These are phyloP conservation scores for Fraxinus floribunda DNA, from an alignment of 305 asterid genomes.

Conservation along the genomic window DNA sequence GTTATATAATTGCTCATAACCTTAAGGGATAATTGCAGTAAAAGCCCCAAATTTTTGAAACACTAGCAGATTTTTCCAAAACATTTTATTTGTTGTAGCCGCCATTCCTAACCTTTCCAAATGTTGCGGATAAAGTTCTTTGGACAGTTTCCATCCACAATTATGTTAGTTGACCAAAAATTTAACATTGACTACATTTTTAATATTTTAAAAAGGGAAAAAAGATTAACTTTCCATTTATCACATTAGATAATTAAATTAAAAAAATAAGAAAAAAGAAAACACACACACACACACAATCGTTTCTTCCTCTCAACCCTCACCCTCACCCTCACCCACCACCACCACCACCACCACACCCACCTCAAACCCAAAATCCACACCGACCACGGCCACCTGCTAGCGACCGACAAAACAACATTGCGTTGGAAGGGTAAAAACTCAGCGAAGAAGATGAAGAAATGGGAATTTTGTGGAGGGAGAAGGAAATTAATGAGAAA, in stretches of 20 bases:
- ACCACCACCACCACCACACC: background rate
- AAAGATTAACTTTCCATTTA: background rate
- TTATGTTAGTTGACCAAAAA: background rate
- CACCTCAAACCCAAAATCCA: background rate
- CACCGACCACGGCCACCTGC: background rate
- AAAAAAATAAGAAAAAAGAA: too few species aligned
- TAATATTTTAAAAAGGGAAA: too few species aligned
- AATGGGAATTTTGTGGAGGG: background rate
- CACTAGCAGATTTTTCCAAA: background rate
- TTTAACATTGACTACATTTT: background rate
- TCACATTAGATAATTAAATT: background rate
- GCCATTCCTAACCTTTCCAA: background rate
- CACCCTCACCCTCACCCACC: too few species aligned
- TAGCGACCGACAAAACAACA: background rate
- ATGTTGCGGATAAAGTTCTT: background rate
- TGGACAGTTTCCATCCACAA: background rate
- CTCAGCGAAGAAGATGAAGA: background rate
- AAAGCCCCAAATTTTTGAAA: too few species aligned
- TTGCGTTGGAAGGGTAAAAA: background rate
- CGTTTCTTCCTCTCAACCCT: background rate
- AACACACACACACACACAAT: background rate
- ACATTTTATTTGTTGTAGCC: background rate
- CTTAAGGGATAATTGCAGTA: background rate
- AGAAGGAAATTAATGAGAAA: background rate
- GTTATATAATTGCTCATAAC: background rate